A percentile compares a stretch with the other conserved stretches of the same genome.
These are phyloP conservation scores for Penicillium expansum DNA, from an alignment of 2,329 filamentous ascomycete genomes.

Conservation along the genomic window DNA sequence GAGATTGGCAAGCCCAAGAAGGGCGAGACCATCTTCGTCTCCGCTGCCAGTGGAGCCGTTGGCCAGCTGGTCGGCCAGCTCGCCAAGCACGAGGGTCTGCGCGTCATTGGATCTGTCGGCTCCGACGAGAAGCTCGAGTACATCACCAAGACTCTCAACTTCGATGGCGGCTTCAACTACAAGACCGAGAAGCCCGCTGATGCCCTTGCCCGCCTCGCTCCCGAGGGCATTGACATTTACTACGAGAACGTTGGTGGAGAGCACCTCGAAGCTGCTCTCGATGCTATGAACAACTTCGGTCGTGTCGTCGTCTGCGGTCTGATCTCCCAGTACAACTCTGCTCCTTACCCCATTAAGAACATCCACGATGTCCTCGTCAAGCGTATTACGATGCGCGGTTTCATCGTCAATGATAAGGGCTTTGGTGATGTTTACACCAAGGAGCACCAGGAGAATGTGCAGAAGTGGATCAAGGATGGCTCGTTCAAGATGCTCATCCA, in stretches of 20 bases:
- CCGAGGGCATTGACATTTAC: conserved; percentile 78
- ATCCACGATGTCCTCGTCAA: conserved; percentile 64
- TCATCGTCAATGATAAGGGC: conserved; percentile 65
- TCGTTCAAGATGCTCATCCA: conserved; percentile 68
- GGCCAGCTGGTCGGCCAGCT: conserved; percentile 81
- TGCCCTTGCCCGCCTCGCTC: conserved; percentile 68
- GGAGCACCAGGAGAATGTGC: conserved; percentile 73
- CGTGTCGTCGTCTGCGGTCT: conserved; percentile 64
- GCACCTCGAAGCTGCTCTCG: conserved; percentile 66
- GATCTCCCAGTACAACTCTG: conserved; percentile 75
- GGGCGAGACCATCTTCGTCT: conserved; percentile 79
- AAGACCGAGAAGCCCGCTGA: conserved; percentile 72
- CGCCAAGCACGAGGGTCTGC: conserved; percentile 75
- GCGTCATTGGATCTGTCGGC: conserved; percentile 76
- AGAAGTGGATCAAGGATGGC: conserved; percentile 73
- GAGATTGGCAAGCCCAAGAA: conserved; percentile 72
- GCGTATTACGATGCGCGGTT: conserved; percentile 67
- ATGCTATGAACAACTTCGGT: conserved; percentile 62
- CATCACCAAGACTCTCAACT: conserved; percentile 66
- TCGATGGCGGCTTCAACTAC: conserved; percentile 80
- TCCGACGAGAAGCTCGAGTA: conserved; percentile 76
- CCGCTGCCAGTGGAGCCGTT: conserved; percentile 75
- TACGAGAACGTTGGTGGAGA: conserved; percentile 79
- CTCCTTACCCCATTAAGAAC: conserved; percentile 67
- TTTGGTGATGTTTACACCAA: conserved; percentile 65